These are phyloP conservation scores for Anthostomella pinea DNA, from an alignment of 2,329 filamentous ascomycete species.

Conservation along the genomic window DNA sequence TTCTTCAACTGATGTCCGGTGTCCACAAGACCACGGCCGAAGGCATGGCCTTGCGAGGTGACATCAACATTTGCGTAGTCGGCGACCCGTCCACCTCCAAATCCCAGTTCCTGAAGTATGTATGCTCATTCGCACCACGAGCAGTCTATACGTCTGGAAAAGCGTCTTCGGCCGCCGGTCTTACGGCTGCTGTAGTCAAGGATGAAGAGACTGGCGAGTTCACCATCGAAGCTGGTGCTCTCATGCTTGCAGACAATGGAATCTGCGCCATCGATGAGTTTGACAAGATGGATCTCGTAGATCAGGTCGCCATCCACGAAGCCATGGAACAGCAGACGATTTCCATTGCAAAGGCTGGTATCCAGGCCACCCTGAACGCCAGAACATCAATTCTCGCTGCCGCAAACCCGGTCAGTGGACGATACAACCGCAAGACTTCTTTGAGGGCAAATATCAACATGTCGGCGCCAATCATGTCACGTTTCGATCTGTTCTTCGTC, in stretches of 20 bases:
- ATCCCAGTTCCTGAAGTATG: conserved; percentile 96
- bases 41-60: conserved; percentile 91
- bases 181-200: conserved; percentile 95
- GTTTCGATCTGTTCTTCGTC: conserved; percentile 98
- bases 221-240: conserved; percentile 94
- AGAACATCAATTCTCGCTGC: conserved; percentile 93
- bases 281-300: conserved; percentile 97
- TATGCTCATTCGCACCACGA: conserved; percentile 93
- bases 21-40: conserved; percentile 89
- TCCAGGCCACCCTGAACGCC: conserved; percentile 95
- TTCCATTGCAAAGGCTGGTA: conserved; percentile 96
- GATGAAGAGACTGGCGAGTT: conserved; percentile 98
- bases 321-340: conserved; percentile 99
- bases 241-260: conserved; percentile 96
- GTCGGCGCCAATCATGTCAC: conserved; percentile 98
- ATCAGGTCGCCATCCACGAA: conserved; percentile 99
- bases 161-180: conserved; percentile 92
- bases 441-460: conserved; percentile 96
- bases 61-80: conserved; percentile 98
- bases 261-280: conserved; percentile 99
- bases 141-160: conserved; percentile 98
- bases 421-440: conserved; percentile 96
- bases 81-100: conserved; percentile 97
- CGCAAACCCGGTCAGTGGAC: conserved; percentile 90
- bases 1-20: conserved; percentile 94